Base-by-base conservation (phyloP, 148 eudicot species). In the Vaccinium darrowii region DNA sequence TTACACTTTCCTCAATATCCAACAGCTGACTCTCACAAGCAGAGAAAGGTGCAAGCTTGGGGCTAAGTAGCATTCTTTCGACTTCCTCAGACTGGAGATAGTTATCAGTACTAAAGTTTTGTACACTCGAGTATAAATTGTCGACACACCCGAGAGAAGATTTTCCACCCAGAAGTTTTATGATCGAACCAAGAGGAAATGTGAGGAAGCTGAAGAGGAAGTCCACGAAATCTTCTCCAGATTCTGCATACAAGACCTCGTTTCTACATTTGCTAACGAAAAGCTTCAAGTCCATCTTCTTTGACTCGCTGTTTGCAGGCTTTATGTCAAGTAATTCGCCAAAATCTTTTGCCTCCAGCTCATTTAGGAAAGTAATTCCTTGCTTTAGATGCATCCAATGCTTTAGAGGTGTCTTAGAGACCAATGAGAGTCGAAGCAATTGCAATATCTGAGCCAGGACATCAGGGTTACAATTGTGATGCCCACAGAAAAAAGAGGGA, bases 161-260 rank as follows among this genome's bases (percentile, higher is more conserved):
- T 27, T 69, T 69, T 25, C 43, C 74, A 30, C 74, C 39, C 74
- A 69, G 27, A 27, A 69, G 74, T 27, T 69, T 12, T 25, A 27
- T 7, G 27, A 69, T 69, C 3, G 33, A 69, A 69, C 43, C 74
- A 27, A 69, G 39, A 69, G 74, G 74, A 27, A 69, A 27, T 69
- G 39, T 25, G 74, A 69, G 74, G 15, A 69, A 69, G 74, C 39
- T 69, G 74, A 69, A 69, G 74, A 69, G 39, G 39, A 69, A 69
- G 74, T 27, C 74, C 39, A 69, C 43, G 12, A 69, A 69, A 27
- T 69, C 74, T 69, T 69, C 74, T 69, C 74, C 39, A 27, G 74
- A 69, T 69, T 69, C 74, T 4, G 39, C 74, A 12, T 69, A 69
- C 74, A 69, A 69, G 43, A 69, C 74, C 74, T 27, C 74, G 2